phyloP scores from a whole-genome alignment of 192 early-diverging fungal genomes.

The Diversispora epigaea region DNA sequence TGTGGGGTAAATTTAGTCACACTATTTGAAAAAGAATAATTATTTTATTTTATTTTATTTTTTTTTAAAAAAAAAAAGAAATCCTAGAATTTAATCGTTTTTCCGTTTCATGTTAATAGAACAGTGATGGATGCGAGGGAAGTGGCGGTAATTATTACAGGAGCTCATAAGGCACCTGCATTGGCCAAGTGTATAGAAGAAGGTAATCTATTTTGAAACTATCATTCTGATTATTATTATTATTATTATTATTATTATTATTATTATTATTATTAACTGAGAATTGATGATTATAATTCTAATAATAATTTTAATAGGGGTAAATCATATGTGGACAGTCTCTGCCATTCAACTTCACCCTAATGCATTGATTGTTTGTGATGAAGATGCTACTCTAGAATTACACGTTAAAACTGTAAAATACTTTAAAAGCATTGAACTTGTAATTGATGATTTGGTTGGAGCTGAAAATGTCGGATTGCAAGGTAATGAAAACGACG shows the following conservation, averaged over 20 bases:
- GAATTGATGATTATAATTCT: too few relatives aligned
- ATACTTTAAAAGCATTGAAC: constrained; percentile 87
- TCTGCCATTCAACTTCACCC: constrained; percentile 82
- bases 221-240: constrained; percentile 21
- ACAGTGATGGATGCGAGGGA: constrained; percentile 88
- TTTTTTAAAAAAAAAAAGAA: too few relatives aligned
- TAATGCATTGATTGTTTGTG: constrained; percentile 79
- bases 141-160: constrained; percentile 82
- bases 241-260: too few relatives aligned
- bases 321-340: constrained; percentile 91
- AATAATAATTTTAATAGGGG: constrained; percentile 56
- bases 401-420: constrained; percentile 87
- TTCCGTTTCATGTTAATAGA: constrained; percentile 35
- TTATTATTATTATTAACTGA: too few relatives aligned
- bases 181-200: constrained; percentile 82
- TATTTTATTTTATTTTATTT: too few relatives aligned
- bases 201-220: constrained; percentile 36
- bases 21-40: too few relatives aligned
- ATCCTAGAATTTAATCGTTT: background rate
- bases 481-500: constrained; percentile 46
- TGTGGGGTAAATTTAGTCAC: constrained; percentile 57
- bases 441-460: constrained; percentile 75
- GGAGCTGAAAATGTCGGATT: constrained; percentile 71
- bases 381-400: constrained; percentile 86
- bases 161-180: constrained; percentile 80